phyloP scores from a whole-genome alignment of 1,284 basidiomycete species.

The Polyporus tsugae region DNA sequence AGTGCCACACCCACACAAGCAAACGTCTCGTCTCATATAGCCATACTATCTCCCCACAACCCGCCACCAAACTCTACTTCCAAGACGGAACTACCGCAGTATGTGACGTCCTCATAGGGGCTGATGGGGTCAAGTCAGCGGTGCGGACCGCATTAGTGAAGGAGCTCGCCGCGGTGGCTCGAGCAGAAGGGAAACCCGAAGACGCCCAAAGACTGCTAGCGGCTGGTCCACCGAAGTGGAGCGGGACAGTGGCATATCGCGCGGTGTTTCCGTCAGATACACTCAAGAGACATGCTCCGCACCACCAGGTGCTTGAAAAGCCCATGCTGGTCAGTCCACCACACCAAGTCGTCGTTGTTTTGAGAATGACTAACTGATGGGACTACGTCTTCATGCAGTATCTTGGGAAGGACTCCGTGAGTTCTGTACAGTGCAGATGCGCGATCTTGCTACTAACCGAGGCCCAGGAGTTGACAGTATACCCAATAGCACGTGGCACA shows the following conservation, averaged over 20 bases:
- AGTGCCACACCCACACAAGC: constrained; percentile 43
- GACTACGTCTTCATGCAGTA: constrained; percentile 42
- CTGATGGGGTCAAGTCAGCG: constrained; percentile 53
- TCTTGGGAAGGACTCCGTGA: constrained; percentile 50
- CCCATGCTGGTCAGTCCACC: constrained; percentile 47
- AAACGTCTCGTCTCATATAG: constrained; percentile 51
- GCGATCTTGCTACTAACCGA: not conserved
- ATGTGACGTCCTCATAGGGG: constrained; percentile 55
- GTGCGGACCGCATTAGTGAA: constrained; percentile 39
- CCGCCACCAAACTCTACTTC: constrained; percentile 46
- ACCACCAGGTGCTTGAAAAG: constrained; percentile 44
- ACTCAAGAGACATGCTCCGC: constrained; percentile 42
- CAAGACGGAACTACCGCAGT: constrained; percentile 50
- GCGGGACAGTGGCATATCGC: constrained; percentile 50
- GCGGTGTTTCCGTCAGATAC: constrained; percentile 47
- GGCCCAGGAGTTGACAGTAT: constrained; percentile 52
- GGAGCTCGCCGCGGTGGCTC: constrained; percentile 33
- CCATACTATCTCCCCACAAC: constrained; percentile 31
- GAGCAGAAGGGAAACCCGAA: constrained; percentile 23
- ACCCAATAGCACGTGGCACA: constrained; percentile 51
- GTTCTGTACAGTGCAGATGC: constrained; percentile 4
- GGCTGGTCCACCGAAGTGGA: constrained; percentile 46
- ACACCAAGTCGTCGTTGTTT: not conserved
- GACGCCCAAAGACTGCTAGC: constrained; percentile 35
- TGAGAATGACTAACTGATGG: not conserved